Base-by-base conservation (phyloP, 257 asterid genomes). In the Rehmannia glutinosa region DNA sequence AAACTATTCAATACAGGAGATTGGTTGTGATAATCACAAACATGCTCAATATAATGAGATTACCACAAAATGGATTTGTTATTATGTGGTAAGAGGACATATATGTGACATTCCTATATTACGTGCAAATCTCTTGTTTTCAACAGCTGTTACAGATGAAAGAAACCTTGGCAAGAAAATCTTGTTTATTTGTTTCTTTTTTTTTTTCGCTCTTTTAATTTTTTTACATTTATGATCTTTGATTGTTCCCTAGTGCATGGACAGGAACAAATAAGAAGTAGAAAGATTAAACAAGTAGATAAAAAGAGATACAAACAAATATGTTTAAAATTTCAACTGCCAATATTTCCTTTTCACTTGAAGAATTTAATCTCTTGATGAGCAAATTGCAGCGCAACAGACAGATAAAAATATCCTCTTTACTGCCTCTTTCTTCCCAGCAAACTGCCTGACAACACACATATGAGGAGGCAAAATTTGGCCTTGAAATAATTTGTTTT, bases 241-340 rank as follows among this genome's bases (percentile, higher is more conserved):
- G 80, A 80, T 84, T 85, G 89, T 78, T 86, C 90, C 97, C 88
- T 63, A 70, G 73, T 76, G 62, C 84, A 69, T 75, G 74, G 92
- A 81, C 92, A 83, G 57, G 84, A 81, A 73, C 41, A 79, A 79
- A 53, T 77, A 67, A 76, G 73, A 71, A 27, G 68, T 30, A 64
- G 64, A 84, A 77, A 82, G 53, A 71, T 70, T 56, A 56, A 72
- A 66, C 8, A 74, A 71, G 49, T 19, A 65, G 19, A 77, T 10
- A 55, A 56, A 62, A 64, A 72, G 67, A 66, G 55, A 70, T n/a
- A n/a, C n/a, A 80, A 69, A 74, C 72, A 72, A 66, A 71, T 75
- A 81, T 72, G 72, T 67, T 70, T 68, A 54, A 23, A 80, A 71
- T n/a, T 74, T 82, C 71, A 68, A 55, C 70, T 79, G 66, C 78